Percentiles rank a stretch among this genome's conserved stretches.
phyloP scores from a whole-genome alignment of 257 asterid species.

The Petunia secreta region DNA sequence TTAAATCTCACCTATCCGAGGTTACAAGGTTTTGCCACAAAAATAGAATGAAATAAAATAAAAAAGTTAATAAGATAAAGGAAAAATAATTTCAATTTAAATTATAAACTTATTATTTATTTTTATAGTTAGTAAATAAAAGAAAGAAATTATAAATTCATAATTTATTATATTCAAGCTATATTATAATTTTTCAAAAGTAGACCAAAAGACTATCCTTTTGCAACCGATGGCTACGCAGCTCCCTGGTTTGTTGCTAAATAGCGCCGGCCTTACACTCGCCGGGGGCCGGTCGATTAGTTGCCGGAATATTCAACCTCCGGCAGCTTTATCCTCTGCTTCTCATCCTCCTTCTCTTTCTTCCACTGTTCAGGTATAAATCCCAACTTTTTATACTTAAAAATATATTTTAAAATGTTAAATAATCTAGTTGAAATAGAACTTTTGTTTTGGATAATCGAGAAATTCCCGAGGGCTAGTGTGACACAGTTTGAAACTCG shows the following conservation, averaged over 20 bases:
- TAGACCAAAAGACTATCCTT: background rate
- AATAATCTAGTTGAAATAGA: background rate
- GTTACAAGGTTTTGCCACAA: too few relatives aligned
- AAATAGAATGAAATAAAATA: too few relatives aligned
- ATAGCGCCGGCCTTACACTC: slow-evolving; percentile 43
- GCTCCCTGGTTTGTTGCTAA: slow-evolving; percentile 55
- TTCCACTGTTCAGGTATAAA: slow-evolving; percentile 61
- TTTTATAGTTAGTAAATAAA: too few relatives aligned
- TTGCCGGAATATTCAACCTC: slow-evolving; percentile 38
- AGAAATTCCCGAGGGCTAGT: too few relatives aligned
- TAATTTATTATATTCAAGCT: background rate
- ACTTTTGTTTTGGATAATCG: background rate
- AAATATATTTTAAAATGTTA: background rate
- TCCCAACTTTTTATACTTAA: background rate
- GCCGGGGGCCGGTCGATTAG: slow-evolving; percentile 33
- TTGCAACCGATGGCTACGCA: slow-evolving; percentile 50
- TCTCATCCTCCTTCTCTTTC: slow-evolving; percentile 49
- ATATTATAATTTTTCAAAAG: background rate
- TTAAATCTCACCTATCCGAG: too few relatives aligned
- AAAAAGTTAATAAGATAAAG: too few relatives aligned
- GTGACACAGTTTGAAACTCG: too few relatives aligned
- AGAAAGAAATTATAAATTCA: too few relatives aligned
- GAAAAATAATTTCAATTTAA: background rate
- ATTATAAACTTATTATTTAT: background rate
- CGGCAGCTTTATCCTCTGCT: slow-evolving; percentile 44